A percentile compares a stretch with the other conserved stretches of the same genome.
phyloP scores from a whole-genome alignment of 2,329 filamentous ascomycete genomes.

The Cylindrodendrum hubeiense region DNA sequence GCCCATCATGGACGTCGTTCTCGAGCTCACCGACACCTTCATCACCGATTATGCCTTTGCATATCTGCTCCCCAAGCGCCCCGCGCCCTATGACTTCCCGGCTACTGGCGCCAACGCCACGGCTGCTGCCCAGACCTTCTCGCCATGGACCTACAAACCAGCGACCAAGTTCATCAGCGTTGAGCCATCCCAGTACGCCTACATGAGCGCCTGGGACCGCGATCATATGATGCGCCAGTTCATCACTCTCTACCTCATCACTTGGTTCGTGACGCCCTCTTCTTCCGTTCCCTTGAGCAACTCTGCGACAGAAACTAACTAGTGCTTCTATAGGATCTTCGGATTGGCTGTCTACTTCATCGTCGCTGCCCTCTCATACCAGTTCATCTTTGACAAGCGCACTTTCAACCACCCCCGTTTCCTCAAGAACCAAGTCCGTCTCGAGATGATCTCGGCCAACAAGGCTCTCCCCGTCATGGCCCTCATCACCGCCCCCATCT shows the following conservation, averaged over 20 bases:
- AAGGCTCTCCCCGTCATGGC: constrained; percentile 85
- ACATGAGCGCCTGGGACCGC: constrained; percentile 80
- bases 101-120: constrained; percentile 63
- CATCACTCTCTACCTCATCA: constrained; percentile 83
- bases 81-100: constrained; percentile 65
- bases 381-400: constrained; percentile 91
- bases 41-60: constrained; percentile 86
- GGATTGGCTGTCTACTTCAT: constrained; percentile 87
- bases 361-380: constrained; percentile 85
- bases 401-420: constrained; percentile 93
- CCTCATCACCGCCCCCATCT: constrained; percentile 82
- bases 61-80: constrained; percentile 71
- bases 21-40: constrained; percentile 87
- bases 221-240: constrained; percentile 83
- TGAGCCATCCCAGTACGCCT: constrained; percentile 80
- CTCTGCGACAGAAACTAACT: background rate
- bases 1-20: constrained; percentile 86
- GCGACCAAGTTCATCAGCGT: constrained; percentile 78
- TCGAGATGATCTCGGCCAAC: constrained; percentile 88
- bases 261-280: constrained; percentile 72
- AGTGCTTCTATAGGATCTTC: constrained; percentile 76
- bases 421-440: constrained; percentile 89
- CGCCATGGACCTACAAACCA: constrained; percentile 77
- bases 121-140: constrained; percentile 64
- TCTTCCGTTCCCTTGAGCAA: background rate